Evolutionary conservation across 176 grass and related monocot genomes (phyloP), one percentile per base, ranked within the genome.

Genomic region (Phoenix dactylifera): DNA sequence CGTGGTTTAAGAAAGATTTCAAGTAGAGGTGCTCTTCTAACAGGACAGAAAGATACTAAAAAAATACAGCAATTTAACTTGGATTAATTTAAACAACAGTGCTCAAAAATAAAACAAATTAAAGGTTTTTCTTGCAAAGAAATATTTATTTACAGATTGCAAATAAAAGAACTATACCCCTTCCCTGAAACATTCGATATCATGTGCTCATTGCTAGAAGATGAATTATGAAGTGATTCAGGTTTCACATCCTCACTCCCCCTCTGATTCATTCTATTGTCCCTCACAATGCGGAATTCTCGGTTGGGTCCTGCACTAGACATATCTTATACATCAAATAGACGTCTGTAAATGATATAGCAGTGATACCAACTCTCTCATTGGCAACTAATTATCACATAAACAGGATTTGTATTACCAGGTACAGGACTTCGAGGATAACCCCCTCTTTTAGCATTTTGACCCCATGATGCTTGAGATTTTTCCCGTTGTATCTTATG

Each of bases 281-380:
- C 88, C 78, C 82, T 92, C 22, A 92, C 83, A 68, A 92, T 17
- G 72, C 79, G 79, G 54, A 83, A 92, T 79, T 86, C 80, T 62
- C 68, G 74, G 25, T 68, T 68, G 62, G 62, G 35, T 63, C 72
- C 88, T 87, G 68, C 14, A 75, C 76, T 67, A 77, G 62, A 54
- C 10, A 64, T 22, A 66, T 63, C 29, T 49, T 58, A 51, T 16
- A 9, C 17, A 25, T 73, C 51, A 39, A 35, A 10, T 26, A 69
- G n/a, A 51, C 63, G 22, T 29, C 16, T 5, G 17, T 16, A 60
- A n/a, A 44, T 30, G 7, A 53, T n/a, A 44, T 24, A 7, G 52
- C 24, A 53, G 54, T 48, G 16, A 52, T 4, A 54, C 54, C 7
- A 28, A 15, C 48, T 30, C 53, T 60, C 49, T 48, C 17, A 73